Evolutionary conservation across 768 basidiomycete genomes (phyloP).

Genomic region (Boletus tomentosulus): DNA sequence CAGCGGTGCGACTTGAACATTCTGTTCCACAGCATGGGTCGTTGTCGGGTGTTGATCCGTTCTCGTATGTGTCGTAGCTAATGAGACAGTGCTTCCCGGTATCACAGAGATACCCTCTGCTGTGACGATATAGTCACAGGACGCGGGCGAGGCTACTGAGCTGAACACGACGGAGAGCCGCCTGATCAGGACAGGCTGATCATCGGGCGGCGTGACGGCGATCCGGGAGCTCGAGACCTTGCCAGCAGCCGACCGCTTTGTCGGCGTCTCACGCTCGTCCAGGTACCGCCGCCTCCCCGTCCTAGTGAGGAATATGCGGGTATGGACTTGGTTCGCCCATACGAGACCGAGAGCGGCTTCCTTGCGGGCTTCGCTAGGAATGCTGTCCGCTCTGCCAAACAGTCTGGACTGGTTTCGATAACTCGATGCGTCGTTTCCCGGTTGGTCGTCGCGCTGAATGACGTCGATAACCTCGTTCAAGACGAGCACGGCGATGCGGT

Average conservation of each 20-base stretch:
- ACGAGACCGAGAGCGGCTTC: conserved; percentile 84
- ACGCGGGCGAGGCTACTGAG: conserved; percentile 50
- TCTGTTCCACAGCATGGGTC: conserved; percentile 1
- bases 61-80: background rate
- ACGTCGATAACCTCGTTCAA: conserved; percentile 88
- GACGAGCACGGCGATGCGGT: conserved; percentile 72
- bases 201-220: conserved; percentile 26
- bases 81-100: conserved; percentile 21
- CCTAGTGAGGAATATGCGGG: conserved; percentile 75
- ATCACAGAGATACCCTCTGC: conserved; percentile 48
- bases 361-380: conserved; percentile 57
- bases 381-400: conserved; percentile 64
- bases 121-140: conserved; percentile 75
- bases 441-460: conserved; percentile 39
- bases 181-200: conserved; percentile 52
- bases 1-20: conserved; percentile 31
- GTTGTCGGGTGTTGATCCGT: conserved; percentile 9
- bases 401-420: conserved; percentile 74
- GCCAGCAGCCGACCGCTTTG: conserved; percentile 22
- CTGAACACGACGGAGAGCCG: conserved; percentile 78
- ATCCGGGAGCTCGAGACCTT: background rate
- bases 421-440: conserved; percentile 33
- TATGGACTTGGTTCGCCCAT: conserved; percentile 93
- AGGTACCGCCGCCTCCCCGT: conserved; percentile 66
- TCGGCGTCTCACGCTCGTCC: conserved; percentile 31